These are phyloP conservation scores for Cryoendolithus antarcticus DNA, from an alignment of 2,329 filamentous ascomycete species.

Conservation along the genomic window DNA sequence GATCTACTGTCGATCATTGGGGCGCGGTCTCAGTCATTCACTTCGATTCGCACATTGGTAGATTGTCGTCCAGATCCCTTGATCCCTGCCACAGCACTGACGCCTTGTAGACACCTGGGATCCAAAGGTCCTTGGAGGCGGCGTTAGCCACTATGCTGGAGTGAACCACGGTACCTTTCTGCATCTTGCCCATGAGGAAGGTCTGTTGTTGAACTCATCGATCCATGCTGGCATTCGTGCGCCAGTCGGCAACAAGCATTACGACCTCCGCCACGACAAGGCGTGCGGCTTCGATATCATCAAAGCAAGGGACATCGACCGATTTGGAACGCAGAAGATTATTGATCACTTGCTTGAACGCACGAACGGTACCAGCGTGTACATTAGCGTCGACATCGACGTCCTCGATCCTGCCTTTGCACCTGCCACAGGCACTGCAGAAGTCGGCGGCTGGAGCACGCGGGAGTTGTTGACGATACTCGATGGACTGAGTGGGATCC, in stretches of 20 bases:
- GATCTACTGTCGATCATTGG: conserved; percentile 39
- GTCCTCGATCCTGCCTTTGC: conserved; percentile 43
- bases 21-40: conserved; percentile 45
- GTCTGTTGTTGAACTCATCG: conserved; percentile 45
- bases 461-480: conserved; percentile 47
- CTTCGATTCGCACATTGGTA: conserved; percentile 31
- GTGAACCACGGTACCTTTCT: conserved; percentile 52
- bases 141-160: conserved; percentile 47
- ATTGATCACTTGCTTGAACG: conserved; percentile 38
- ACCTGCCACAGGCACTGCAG: conserved; percentile 46
- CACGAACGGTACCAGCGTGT: conserved; percentile 41
- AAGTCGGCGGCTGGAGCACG: conserved; percentile 50
- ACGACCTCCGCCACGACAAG: conserved; percentile 44
- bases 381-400: conserved; percentile 46
- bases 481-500: conserved; percentile 44
- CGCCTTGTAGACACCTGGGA: conserved; percentile 43
- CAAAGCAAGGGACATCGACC: conserved; percentile 43
- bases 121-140: conserved; percentile 42
- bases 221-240: conserved; percentile 52
- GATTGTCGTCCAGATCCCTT: no score
- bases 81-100: no score
- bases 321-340: conserved; percentile 34
- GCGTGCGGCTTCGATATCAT: conserved; percentile 48
- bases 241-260: conserved; percentile 36
- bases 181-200: conserved; percentile 51